phyloP scores from a whole-genome alignment of 78 protist genomes.

The Dictyostelium intermedium region DNA sequence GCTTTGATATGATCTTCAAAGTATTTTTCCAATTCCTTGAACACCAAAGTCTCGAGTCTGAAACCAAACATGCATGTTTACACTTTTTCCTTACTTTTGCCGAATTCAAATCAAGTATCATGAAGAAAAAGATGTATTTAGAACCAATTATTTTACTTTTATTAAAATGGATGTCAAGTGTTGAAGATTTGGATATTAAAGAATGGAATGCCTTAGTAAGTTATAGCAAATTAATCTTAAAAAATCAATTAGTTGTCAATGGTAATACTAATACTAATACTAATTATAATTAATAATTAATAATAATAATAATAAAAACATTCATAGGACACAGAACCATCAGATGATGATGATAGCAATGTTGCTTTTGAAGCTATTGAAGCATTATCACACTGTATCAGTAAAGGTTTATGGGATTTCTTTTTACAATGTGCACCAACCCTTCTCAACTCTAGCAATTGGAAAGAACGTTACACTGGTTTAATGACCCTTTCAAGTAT shows the following conservation, averaged over 20 bases:
- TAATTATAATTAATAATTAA: background rate
- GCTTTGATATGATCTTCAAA: background rate
- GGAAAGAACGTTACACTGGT: slow-evolving; percentile 61
- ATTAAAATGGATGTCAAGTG: slow-evolving; percentile 77
- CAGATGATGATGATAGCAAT: slow-evolving; percentile 20
- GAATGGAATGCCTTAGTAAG: slow-evolving; percentile 34
- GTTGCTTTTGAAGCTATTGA: slow-evolving; percentile 88
- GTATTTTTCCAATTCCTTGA: slow-evolving; percentile 10
- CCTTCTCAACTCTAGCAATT: background rate
- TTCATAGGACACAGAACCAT: slow-evolving; percentile 47
- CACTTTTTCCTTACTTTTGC: slow-evolving; percentile 75
- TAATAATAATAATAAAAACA: background rate
- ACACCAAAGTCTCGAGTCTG: slow-evolving; percentile 53
- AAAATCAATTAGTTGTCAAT: background rate
- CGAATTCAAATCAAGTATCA: slow-evolving; percentile 41
- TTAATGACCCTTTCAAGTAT: slow-evolving; percentile 20
- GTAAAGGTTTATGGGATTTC: slow-evolving; percentile 81
- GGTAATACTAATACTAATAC: too few relatives aligned
- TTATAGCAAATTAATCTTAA: background rate
- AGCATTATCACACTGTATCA: slow-evolving; percentile 84
- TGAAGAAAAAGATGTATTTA: slow-evolving; percentile 6
- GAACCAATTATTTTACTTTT: slow-evolving; percentile 41
- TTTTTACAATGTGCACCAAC: background rate
- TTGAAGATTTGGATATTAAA: slow-evolving; percentile 38
- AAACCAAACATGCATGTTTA: slow-evolving; percentile 61